Evolutionary conservation across 2,329 filamentous ascomycete genomes (phyloP), one percentile per base, ranked within the genome.

Genomic region (Mycosphaerelloides madeirae): DNA sequence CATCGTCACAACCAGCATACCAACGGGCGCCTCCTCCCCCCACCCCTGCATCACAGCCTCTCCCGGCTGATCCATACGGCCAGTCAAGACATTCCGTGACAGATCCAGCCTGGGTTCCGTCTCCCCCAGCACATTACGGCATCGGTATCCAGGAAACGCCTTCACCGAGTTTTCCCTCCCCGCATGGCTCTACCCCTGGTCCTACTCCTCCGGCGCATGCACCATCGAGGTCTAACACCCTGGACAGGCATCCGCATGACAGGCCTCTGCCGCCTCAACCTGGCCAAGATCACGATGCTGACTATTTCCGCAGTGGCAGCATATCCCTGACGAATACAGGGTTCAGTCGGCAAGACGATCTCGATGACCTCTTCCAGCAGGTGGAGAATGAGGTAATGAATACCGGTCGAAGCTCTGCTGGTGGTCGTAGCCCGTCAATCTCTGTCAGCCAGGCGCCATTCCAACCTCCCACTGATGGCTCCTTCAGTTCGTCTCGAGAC

Each of bases 221-320:
- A 12, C 72, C 71, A 6, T 55, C 55, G 9, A 52, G 59, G 41
- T 47, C 70, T 2, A 71, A 75, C 50, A 78, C 77, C 0, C 56
- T 75, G 6, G 74, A 71, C 16, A 73, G 77, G 42, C 78, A 82
- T 60, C 78, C 76, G 6, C 73, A 77, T 37, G 64, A 75, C 7
- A 69, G 80, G 18, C 79, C 80, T 28, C 67, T 81, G n/a, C 80
- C 79, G 2, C 77, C 77, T 0, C 74, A 75, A 8, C 78, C 78
- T 5, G 51, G 55, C 20, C 46, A 59, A 11, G 58, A 60, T 43
- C 63, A 65, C 20, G 66, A 68, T 31, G 65, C 68, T 13, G 68
- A 69, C 37, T 67, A 65, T 56, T 62, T 66, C 31, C 50, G 45
- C n/a, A 56, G 55, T 19, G 56, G 62, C 19, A 40, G 64, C 63